Conservation (phyloP, 805 yeast species). For the Metschnikowia cerradonensis region DNA sequence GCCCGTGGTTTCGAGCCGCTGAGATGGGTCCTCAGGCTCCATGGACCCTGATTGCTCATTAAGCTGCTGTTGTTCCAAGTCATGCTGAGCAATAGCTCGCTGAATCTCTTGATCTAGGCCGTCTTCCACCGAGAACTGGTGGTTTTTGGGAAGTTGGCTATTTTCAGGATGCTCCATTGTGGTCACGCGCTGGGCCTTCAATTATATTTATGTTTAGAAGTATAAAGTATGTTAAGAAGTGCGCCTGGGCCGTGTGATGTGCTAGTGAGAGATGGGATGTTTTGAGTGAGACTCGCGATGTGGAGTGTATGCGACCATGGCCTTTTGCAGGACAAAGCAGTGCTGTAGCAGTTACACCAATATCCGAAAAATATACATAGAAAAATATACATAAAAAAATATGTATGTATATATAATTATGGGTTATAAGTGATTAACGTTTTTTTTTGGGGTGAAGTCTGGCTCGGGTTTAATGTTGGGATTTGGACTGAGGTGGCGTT, state of each 20-base stretch:
- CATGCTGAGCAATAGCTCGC: slow-evolving; percentile 20
- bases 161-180: background rate
- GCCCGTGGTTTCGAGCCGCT: background rate
- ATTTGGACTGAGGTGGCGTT: too few relatives aligned
- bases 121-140: slow-evolving; percentile 16
- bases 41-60: slow-evolving; percentile 1
- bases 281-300: slow-evolving; percentile 2
- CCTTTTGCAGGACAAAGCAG: background rate
- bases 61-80: slow-evolving; percentile 17
- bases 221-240: background rate
- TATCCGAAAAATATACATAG: too few relatives aligned
- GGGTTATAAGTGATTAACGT: too few relatives aligned
- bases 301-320: background rate
- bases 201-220: background rate
- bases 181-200: background rate
- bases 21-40: background rate
- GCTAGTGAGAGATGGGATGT: background rate
- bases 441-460: too few relatives aligned
- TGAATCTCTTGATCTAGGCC: slow-evolving; percentile 20
- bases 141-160: slow-evolving; percentile 7
- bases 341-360: too few relatives aligned
- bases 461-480: too few relatives aligned
- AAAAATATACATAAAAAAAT: too few relatives aligned
- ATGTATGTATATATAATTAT: too few relatives aligned
- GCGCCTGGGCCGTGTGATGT: background rate